Conservation (phyloP, 2,329 filamentous ascomycete species). For the Lasiodiplodia sp. region DNA sequence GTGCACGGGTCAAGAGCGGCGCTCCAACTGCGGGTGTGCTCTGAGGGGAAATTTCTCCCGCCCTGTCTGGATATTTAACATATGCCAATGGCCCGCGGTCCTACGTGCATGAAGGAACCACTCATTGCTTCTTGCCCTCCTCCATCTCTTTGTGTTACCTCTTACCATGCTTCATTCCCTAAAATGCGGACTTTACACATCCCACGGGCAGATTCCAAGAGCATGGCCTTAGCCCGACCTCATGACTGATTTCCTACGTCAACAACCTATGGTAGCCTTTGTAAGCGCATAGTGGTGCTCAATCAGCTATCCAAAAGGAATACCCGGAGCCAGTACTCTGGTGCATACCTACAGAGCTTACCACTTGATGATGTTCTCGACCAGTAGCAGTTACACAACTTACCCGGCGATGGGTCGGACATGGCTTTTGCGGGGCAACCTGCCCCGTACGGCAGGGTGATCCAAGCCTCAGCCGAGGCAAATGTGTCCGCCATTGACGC, state of each 20-base stretch:
- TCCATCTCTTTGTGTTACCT: no score
- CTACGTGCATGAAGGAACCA: background rate
- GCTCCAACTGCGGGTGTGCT: background rate
- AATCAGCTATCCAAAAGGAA: background rate
- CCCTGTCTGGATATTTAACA: background rate
- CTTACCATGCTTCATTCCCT: background rate
- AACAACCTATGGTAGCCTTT: background rate
- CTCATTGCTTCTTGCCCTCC: background rate
- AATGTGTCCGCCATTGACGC: background rate
- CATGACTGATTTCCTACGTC: background rate
- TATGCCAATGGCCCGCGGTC: background rate
- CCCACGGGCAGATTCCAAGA: background rate
- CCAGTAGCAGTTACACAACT: background rate
- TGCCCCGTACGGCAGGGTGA: background rate
- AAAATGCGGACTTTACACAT: background rate
- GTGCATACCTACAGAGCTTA: background rate
- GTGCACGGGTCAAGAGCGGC: background rate
- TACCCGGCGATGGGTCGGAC: background rate
- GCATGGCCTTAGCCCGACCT: background rate
- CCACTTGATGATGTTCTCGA: background rate
- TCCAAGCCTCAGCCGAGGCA: background rate
- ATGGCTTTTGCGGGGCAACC: background rate
- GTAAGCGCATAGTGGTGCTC: background rate
- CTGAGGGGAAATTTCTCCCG: background rate
- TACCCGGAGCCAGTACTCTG: background rate